Evolutionary conservation across 352 stramenopile genomes (phyloP).

Genomic region (Pythium pectinolyticum): DNA sequence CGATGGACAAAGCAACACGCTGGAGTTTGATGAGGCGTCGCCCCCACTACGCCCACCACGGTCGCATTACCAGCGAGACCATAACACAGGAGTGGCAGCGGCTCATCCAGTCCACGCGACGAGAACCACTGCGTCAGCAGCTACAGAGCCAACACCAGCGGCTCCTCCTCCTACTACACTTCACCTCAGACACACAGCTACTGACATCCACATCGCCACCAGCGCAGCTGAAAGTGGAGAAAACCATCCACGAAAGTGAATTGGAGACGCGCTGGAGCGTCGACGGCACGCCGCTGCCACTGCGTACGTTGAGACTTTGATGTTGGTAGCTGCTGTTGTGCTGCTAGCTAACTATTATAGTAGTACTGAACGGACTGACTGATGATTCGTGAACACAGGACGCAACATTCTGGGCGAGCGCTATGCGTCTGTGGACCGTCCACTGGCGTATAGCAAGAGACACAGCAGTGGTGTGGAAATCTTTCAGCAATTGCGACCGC

Average conservation of each 20-base stretch:
- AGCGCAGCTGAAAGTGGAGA: neutral
- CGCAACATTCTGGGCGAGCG: conserved; percentile 32
- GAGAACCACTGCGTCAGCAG: neutral
- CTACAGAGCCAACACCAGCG: neutral
- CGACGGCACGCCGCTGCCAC: conserved; percentile 17
- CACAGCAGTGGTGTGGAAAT: conserved; percentile 7
- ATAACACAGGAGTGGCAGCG: neutral
- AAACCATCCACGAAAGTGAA: conserved; percentile 16
- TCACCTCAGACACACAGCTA: neutral
- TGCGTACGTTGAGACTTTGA: conserved; percentile 28
- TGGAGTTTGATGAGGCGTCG: neutral
- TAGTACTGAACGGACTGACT: neutral
- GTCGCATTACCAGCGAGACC: too few relatives aligned
- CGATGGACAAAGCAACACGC: neutral
- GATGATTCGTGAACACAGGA: conserved; percentile 14
- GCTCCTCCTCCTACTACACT: neutral
- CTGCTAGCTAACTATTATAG: too few relatives aligned
- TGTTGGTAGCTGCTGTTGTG: neutral
- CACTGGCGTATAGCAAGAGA: conserved; percentile 18
- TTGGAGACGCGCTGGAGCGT: conserved; percentile 29
- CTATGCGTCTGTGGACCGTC: conserved; percentile 17
- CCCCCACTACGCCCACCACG: too few relatives aligned
- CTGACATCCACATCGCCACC: too few relatives aligned
- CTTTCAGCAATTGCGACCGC: conserved; percentile 27
- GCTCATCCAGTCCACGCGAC: neutral